Base-by-base conservation (phyloP, 2,329 filamentous ascomycete species). In the Microdochium bolleyi region DNA sequence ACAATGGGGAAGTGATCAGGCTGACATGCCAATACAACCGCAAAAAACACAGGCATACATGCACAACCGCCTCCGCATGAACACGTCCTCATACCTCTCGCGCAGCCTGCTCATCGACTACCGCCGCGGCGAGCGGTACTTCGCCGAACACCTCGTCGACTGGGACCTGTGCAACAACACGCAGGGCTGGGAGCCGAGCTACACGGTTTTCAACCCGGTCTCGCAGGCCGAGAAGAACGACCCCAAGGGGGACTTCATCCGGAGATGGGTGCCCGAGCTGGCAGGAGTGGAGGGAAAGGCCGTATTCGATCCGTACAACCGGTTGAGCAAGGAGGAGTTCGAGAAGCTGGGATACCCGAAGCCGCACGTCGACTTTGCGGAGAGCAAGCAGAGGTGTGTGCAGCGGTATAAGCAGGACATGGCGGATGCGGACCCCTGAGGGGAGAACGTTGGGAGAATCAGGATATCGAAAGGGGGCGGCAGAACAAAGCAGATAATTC, bases 181-280 rank as follows among this genome's bases (percentile, higher is more conserved):
- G 55, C 82, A 83, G 9, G 83, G 83, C 0, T 87, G 83, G 83
- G 84, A 88, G 64, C 85, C 85, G 0, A 88, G 87, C 61, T 88
- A 88, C 57, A 73, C 84, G 1, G 83, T 89, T 25, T 88, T 89
- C 67, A 88, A 88, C 58, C 85, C 85, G 0, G 64, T 85, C 53
- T 65, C 80, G 44, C 85, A 88, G 69, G 82, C 79, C 51, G 83
- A 87, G 72, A 84, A 81, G 65, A 88, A 86, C 58, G 85, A 89
- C 66, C 69, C 72, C 0, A 69, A 80, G 0, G 85, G 84, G 0
- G 77, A 80, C 24, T 89, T 85, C 63, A 87, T 89, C 50, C 70
- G 81, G 37, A 74, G 74, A 51, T 88, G 85, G 84, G 75, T 89
- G 4, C 77, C 77, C 3, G 85, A 89, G 67, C 65, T 89, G 61